These are phyloP conservation scores for Suillus decipiens DNA, from an alignment of 768 basidiomycete genomes.

Conservation along the genomic window DNA sequence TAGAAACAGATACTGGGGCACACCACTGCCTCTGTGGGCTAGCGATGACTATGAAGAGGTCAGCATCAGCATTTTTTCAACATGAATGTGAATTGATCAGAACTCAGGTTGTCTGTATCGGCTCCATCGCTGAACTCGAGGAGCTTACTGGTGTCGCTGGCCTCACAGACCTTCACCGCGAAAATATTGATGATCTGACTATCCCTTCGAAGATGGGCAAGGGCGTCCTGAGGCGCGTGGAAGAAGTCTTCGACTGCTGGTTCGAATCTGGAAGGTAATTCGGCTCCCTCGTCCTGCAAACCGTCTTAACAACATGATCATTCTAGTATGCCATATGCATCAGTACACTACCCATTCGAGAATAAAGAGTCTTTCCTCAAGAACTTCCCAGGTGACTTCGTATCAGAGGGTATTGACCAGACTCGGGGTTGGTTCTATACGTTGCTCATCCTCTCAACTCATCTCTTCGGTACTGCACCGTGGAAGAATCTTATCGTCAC, in stretches of 20 bases:
- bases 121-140: slow-evolving; percentile 89
- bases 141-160: slow-evolving; percentile 79
- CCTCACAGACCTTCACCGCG: slow-evolving; percentile 89
- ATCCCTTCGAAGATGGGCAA: slow-evolving; percentile 92
- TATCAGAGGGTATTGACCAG: slow-evolving; percentile 98
- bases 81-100: not conserved
- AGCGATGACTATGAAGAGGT: slow-evolving; percentile 92
- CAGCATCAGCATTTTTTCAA: not conserved
- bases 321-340: slow-evolving; percentile 95
- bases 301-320: slow-evolving; percentile 2
- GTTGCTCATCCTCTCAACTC: slow-evolving; percentile 91
- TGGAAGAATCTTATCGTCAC: slow-evolving; percentile 99
- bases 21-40: slow-evolving; percentile 95
- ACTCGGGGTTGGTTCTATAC: slow-evolving; percentile 99
- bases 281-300: not conserved
- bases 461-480: slow-evolving; percentile 89
- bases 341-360: slow-evolving; percentile 97
- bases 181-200: slow-evolving; percentile 94
- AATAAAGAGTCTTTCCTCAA: slow-evolving; percentile 86
- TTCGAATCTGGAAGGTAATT: slow-evolving; percentile 96
- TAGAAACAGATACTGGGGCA: slow-evolving; percentile 99
- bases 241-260: slow-evolving; percentile 99
- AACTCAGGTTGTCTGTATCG: slow-evolving; percentile 74
- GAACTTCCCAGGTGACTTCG: slow-evolving; percentile 93
- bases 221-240: slow-evolving; percentile 83